phyloP scores from a whole-genome alignment of 2,329 filamentous ascomycete species.

The Esteya vermicola region DNA sequence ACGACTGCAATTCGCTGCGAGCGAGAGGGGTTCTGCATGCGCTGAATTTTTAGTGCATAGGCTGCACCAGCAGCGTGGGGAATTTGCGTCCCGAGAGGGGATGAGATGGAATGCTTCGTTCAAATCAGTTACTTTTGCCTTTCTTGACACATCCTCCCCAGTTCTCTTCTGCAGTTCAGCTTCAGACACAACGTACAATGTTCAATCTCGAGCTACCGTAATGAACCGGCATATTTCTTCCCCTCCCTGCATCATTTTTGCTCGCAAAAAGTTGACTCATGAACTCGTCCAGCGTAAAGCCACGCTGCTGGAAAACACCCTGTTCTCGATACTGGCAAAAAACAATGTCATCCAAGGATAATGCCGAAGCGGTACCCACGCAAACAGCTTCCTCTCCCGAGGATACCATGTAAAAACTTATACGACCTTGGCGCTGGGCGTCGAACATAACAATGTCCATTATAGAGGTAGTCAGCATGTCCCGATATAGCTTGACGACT shows the following conservation, averaged over 20 bases:
- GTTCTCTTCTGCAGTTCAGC: neutral
- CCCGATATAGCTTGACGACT: slow-evolving; percentile 45
- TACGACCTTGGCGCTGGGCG: slow-evolving; percentile 81
- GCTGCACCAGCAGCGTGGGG: slow-evolving; percentile 67
- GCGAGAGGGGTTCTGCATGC: slow-evolving; percentile 46
- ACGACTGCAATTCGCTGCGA: slow-evolving; percentile 52
- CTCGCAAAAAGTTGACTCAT: slow-evolving; percentile 95
- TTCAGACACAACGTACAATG: slow-evolving; percentile 42
- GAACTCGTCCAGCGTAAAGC: slow-evolving; percentile 75
- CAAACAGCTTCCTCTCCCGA: slow-evolving; percentile 90
- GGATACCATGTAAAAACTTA: slow-evolving; percentile 96
- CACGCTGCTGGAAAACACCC: slow-evolving; percentile 79
- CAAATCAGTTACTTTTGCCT: no score
- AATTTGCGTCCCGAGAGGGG: slow-evolving; percentile 64
- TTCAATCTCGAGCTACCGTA: slow-evolving; percentile 77
- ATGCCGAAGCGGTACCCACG: slow-evolving; percentile 72
- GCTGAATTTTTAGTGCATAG: slow-evolving; percentile 64
- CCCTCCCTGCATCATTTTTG: slow-evolving; percentile 60
- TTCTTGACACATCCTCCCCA: no score
- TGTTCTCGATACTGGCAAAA: slow-evolving; percentile 93
- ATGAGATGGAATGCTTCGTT: slow-evolving; percentile 57
- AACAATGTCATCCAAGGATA: slow-evolving; percentile 74
- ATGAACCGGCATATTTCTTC: slow-evolving; percentile 95
- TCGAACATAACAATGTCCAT: slow-evolving; percentile 99
- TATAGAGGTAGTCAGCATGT: slow-evolving; percentile 58